Evolutionary conservation across 257 asterid genomes (phyloP).

Genomic region (Scutellaria minor): DNA sequence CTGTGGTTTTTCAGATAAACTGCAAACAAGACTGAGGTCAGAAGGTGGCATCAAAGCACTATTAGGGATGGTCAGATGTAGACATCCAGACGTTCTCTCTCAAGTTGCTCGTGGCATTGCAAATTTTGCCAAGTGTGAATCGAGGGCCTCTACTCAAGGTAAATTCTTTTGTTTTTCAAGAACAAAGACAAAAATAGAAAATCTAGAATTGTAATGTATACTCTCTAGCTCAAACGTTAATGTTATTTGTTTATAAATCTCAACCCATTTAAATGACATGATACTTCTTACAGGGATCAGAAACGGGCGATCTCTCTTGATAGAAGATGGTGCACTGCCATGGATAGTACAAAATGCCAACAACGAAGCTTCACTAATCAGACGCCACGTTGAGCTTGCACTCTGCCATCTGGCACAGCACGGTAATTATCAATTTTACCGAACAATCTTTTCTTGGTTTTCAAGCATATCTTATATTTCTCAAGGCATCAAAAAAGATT

Average conservation of each 20-base stretch:
- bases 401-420: slow-evolving; percentile 98
- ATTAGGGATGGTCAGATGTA: slow-evolving; percentile 94
- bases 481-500: slow-evolving; percentile 10
- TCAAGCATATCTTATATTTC: slow-evolving; percentile 17
- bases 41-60: slow-evolving; percentile 99
- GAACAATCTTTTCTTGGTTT: slow-evolving; percentile 2
- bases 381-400: slow-evolving; percentile 98
- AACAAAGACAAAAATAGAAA: not conserved
- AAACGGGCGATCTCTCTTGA: slow-evolving; percentile 74
- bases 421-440: slow-evolving; percentile 52
- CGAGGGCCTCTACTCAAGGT: slow-evolving; percentile 92
- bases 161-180: slow-evolving; percentile 15
- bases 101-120: slow-evolving; percentile 99
- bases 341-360: slow-evolving; percentile 99
- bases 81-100: slow-evolving; percentile 95
- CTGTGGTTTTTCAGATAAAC: slow-evolving; percentile 65
- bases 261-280: slow-evolving; percentile 16
- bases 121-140: slow-evolving; percentile 95
- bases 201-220: not conserved
- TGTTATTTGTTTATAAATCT: not conserved
- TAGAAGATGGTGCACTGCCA: slow-evolving; percentile 89
- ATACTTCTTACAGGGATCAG: slow-evolving; percentile 56
- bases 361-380: slow-evolving; percentile 90
- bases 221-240: not conserved
- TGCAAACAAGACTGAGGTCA: slow-evolving; percentile 86